Evolutionary conservation across 768 basidiomycete genomes (phyloP).

Genomic region (Rhizopogon roseolus): DNA sequence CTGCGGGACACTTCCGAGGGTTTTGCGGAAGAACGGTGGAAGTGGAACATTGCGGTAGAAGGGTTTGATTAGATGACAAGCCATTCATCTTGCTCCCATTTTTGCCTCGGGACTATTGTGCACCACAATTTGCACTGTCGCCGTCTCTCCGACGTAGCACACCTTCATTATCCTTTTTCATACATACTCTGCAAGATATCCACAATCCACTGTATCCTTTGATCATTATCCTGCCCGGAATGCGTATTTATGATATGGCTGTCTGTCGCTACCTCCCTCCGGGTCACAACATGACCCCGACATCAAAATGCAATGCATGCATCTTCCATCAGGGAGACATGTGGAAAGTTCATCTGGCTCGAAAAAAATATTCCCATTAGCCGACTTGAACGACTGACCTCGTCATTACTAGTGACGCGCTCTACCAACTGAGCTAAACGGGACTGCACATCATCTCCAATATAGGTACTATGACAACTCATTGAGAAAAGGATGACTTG

Average conservation of each 20-base stretch:
- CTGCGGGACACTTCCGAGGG: conserved; percentile 92
- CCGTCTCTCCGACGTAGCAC: background rate
- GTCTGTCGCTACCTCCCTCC: no score
- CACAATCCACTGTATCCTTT: background rate
- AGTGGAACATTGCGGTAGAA: conserved; percentile 69
- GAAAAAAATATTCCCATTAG: conserved; percentile 30
- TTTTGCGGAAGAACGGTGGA: conserved; percentile 82
- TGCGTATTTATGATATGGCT: no score
- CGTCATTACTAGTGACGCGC: conserved; percentile 46
- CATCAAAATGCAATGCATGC: no score
- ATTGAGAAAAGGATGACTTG: background rate
- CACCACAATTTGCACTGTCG: background rate
- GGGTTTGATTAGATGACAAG: conserved; percentile 51
- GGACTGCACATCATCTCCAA: background rate
- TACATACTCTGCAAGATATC: background rate
- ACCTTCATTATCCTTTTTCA: background rate
- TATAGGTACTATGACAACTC: background rate
- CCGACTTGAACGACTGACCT: conserved; percentile 39
- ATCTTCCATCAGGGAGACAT: no score
- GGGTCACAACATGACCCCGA: no score
- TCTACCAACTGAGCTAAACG: conserved; percentile 24
- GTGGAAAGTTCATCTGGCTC: no score
- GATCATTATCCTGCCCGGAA: background rate
- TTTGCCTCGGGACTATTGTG: background rate
- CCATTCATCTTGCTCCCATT: background rate